Conservation (phyloP, 164 flowering plant genomes). For the Amborella trichopoda region DNA sequence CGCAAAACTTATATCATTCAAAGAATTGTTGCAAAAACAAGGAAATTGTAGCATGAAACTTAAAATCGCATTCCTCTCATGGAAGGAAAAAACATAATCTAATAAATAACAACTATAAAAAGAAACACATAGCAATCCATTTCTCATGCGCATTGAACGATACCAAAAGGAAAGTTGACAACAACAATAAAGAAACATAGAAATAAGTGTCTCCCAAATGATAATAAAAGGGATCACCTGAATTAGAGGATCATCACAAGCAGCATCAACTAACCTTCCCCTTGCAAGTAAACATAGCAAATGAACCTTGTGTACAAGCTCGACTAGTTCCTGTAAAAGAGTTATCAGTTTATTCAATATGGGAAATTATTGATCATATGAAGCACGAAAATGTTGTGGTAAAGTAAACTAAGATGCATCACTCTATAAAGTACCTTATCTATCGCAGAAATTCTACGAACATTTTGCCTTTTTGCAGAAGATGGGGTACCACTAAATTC, state of each 20-base stretch:
- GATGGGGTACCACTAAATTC: slow-evolving; percentile 42
- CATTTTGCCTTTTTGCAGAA: slow-evolving; percentile 28
- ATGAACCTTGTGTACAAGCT: slow-evolving; percentile 83
- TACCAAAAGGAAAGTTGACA: too few relatives aligned
- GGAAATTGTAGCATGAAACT: too few relatives aligned
- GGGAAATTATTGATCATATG: neutral
- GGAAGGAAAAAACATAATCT: too few relatives aligned
- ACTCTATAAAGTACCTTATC: slow-evolving; percentile 49
- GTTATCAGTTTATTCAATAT: neutral
- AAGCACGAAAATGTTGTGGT: neutral
- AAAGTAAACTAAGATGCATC: neutral
- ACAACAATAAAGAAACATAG: neutral
- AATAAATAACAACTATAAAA: too few relatives aligned
- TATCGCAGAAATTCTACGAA: slow-evolving; percentile 56
- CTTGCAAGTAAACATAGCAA: slow-evolving; percentile 83
- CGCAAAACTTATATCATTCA: too few relatives aligned
- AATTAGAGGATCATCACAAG: slow-evolving; percentile 83
- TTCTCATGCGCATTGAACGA: too few relatives aligned
- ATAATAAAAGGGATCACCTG: slow-evolving; percentile 40
- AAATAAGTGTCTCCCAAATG: neutral
- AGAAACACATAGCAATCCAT: too few relatives aligned
- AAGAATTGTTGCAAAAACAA: too few relatives aligned
- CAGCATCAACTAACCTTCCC: slow-evolving; percentile 74
- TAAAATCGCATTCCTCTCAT: too few relatives aligned
- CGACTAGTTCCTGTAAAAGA: slow-evolving; percentile 62